Percentiles rank a stretch among this genome's conserved stretches.
Conservation (phyloP, 805 yeast genomes). For the Candida gorgasii region DNA sequence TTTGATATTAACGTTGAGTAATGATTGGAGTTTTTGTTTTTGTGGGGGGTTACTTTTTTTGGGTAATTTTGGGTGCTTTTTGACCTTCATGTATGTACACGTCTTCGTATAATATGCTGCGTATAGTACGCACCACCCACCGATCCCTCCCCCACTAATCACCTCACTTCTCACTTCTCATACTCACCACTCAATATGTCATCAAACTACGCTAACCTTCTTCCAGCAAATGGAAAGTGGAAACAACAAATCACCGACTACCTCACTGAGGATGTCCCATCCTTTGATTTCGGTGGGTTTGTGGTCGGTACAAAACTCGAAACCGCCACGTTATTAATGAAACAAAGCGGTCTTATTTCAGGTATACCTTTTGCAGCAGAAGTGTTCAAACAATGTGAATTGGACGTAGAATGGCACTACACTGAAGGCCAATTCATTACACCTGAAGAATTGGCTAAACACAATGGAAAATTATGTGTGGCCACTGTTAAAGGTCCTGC, state of each 20-base stretch:
- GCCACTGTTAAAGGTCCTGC: conserved; percentile 83
- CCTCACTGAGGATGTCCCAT: conserved; percentile 87
- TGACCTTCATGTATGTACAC: too few relatives aligned
- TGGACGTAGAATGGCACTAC: conserved; percentile 70
- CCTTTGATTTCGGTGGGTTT: conserved; percentile 91
- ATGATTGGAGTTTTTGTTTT: not conserved
- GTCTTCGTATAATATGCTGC: too few relatives aligned
- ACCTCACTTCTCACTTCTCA: not conserved
- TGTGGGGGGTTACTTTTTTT: too few relatives aligned
- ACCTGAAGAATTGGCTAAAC: conserved; percentile 45
- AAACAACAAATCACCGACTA: conserved; percentile 72
- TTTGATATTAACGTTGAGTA: not conserved
- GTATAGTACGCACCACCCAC: too few relatives aligned
- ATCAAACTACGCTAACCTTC: conserved; percentile 42
- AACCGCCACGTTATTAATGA: conserved; percentile 78
- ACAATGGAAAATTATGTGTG: conserved; percentile 59
- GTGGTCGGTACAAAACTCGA: conserved; percentile 83
- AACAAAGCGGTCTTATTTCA: conserved; percentile 73
- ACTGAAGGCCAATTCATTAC: conserved; percentile 61
- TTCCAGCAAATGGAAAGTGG: conserved; percentile 83
- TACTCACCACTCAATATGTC: conserved; percentile 5
- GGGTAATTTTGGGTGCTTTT: too few relatives aligned
- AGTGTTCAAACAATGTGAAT: conserved; percentile 73
- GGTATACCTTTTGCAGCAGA: conserved; percentile 91
- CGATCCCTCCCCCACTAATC: too few relatives aligned